Percentiles rank a stretch among this genome's conserved stretches.
phyloP scores from a whole-genome alignment of 2,329 filamentous ascomycete genomes.

The Aspergillus puulaauensis region DNA sequence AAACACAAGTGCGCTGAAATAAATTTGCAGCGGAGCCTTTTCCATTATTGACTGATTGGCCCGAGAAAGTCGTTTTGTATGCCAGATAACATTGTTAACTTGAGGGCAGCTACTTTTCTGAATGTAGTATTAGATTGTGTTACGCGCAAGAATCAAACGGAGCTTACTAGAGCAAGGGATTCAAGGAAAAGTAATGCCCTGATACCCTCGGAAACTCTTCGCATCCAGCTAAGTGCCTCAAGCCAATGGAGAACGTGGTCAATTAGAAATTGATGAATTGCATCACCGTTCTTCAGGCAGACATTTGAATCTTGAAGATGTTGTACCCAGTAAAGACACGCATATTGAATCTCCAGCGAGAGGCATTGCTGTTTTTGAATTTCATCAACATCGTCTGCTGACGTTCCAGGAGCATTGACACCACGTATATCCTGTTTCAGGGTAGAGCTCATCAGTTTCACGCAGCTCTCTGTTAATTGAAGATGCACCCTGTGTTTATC shows the following conservation, averaged over 20 bases:
- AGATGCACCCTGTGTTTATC: conserved; percentile 20
- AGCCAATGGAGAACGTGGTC: conserved; percentile 26
- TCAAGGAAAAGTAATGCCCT: neutral
- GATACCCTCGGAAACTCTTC: conserved; percentile 12
- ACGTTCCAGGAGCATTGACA: conserved; percentile 11
- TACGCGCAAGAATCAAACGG: neutral
- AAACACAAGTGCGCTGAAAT: conserved; percentile 32
- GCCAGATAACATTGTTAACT: neutral
- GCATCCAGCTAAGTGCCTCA: conserved; percentile 22
- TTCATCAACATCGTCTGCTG: neutral
- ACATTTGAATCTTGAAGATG: conserved; percentile 20
- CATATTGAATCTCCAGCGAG: conserved; percentile 22
- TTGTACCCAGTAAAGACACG: conserved; percentile 30
- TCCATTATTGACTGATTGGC: conserved; percentile 21
- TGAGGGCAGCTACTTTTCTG: neutral
- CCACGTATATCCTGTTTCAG: conserved; percentile 17
- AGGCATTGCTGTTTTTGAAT: conserved; percentile 4
- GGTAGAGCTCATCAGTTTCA: conserved; percentile 15
- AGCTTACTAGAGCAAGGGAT: neutral
- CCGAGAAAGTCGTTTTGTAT: neutral
- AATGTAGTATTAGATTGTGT: neutral
- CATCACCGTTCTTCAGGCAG: conserved; percentile 1
- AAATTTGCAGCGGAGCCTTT: conserved; percentile 35
- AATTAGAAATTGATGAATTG: conserved; percentile 16
- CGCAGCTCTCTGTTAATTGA: conserved; percentile 26